phyloP scores from a whole-genome alignment of 2,329 filamentous ascomycete species.

The Purpureocillium takamizusanense region DNA sequence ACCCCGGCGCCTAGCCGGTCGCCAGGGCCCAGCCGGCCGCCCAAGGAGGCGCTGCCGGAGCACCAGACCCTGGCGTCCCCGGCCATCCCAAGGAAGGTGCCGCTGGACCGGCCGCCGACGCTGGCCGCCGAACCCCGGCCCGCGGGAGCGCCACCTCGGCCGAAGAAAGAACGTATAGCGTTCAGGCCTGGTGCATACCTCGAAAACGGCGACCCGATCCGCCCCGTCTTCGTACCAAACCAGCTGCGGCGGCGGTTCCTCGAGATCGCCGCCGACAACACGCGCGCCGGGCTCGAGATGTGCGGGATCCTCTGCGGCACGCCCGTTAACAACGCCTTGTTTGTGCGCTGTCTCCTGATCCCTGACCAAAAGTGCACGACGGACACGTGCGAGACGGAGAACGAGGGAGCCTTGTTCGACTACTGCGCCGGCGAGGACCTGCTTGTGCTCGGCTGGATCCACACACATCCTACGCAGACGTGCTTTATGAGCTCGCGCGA shows the following conservation, averaged over 20 bases:
- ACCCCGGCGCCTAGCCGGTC: constrained; percentile 5
- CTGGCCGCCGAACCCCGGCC: no score
- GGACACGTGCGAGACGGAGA: constrained; percentile 91
- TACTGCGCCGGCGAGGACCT: constrained; percentile 80
- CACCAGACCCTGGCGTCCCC: no score
- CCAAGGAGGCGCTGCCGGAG: constrained; percentile 14
- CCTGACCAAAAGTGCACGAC: constrained; percentile 84
- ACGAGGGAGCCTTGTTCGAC: constrained; percentile 76
- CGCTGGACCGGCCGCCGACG: background rate
- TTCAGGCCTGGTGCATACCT: constrained; percentile 71
- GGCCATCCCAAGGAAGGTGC: constrained; percentile 18
- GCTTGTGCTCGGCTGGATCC: constrained; percentile 90
- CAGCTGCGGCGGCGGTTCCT: constrained; percentile 69
- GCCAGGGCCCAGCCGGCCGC: constrained; percentile 24
- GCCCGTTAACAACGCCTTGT: constrained; percentile 84
- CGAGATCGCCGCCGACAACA: constrained; percentile 66
- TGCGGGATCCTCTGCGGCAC: constrained; percentile 92
- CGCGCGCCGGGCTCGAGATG: constrained; percentile 75
- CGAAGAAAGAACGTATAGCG: constrained; percentile 55
- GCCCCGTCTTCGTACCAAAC: constrained; percentile 78
- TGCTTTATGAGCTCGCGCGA: constrained; percentile 97
- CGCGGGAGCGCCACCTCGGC: constrained; percentile 13
- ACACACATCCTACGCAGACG: constrained; percentile 92
- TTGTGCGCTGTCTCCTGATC: constrained; percentile 80
- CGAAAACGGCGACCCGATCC: constrained; percentile 78